Conservation (phyloP, 2,329 filamentous ascomycete genomes). For the Colletotrichum siamense region DNA sequence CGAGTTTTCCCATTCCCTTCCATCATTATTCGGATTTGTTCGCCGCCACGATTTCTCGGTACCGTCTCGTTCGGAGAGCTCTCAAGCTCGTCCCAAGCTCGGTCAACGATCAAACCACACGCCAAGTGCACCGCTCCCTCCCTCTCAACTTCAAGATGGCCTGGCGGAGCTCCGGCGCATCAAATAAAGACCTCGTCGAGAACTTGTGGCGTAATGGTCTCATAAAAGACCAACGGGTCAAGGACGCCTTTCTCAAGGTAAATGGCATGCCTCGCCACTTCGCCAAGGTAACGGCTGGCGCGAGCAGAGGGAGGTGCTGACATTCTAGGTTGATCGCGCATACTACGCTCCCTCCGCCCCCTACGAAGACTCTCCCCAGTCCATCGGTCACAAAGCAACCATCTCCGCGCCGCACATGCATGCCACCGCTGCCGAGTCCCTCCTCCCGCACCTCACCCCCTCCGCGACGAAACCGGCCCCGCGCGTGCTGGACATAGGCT, state of each 20-base stretch:
- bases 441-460: constrained; percentile 51
- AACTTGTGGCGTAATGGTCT: constrained; percentile 77
- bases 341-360: constrained; percentile 77
- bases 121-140: background rate
- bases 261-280: background rate
- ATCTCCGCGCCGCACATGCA: constrained; percentile 69
- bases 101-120: background rate
- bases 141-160: constrained; percentile 67
- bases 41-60: constrained; percentile 10
- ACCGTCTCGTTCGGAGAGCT: background rate
- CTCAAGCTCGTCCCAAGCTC: constrained; percentile 8
- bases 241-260: constrained; percentile 80
- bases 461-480: constrained; percentile 37
- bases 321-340: constrained; percentile 79
- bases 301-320: background rate
- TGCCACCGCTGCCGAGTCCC: constrained; percentile 55
- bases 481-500: constrained; percentile 76
- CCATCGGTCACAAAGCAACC: constrained; percentile 60
- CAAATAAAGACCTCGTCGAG: constrained; percentile 77
- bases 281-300: background rate
- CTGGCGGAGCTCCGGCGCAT: constrained; percentile 81
- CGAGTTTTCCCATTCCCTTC: background rate
- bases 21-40: background rate
- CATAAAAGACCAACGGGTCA: constrained; percentile 75
- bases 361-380: constrained; percentile 67